Conservation (phyloP, 345 rosid species). For the Clausena lansium region DNA sequence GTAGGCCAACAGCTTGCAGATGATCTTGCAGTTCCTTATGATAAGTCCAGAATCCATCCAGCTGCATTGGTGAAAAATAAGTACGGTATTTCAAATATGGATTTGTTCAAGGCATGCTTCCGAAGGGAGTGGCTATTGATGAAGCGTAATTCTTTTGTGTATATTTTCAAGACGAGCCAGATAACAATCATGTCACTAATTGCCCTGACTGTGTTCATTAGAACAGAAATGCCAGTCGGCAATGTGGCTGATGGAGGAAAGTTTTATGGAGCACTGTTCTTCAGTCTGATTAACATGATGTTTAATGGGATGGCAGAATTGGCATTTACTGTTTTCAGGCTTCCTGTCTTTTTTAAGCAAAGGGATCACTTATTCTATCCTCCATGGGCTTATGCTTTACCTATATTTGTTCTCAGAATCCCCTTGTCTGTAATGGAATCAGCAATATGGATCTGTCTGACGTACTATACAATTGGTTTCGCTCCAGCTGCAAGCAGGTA, state of each 20-base stretch:
- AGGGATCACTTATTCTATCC: constrained; percentile 70
- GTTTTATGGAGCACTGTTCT: constrained; percentile 58
- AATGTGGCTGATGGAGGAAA: constrained; percentile 38
- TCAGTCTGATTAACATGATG: constrained; percentile 57
- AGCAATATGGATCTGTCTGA: constrained; percentile 52
- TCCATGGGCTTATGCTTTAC: constrained; percentile 64
- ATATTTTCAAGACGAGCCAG: constrained; percentile 57
- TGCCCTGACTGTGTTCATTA: constrained; percentile 48
- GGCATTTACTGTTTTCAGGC: constrained; percentile 53
- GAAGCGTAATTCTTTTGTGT: constrained; percentile 60
- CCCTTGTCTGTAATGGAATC: constrained; percentile 63
- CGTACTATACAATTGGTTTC: constrained; percentile 68
- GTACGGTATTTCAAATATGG: constrained; percentile 66
- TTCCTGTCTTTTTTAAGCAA: constrained; percentile 73
- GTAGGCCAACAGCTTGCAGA: constrained; percentile 41
- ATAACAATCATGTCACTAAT: constrained; percentile 49
- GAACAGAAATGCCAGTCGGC: constrained; percentile 56
- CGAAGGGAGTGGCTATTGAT: constrained; percentile 71
- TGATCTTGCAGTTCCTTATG: constrained; percentile 52
- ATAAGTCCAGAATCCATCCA: constrained; percentile 50
- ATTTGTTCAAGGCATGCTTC: constrained; percentile 67
- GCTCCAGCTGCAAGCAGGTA: constrained; percentile 65
- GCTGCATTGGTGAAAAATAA: constrained; percentile 61
- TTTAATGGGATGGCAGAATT: constrained; percentile 70
- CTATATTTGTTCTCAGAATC: constrained; percentile 57